Evolutionary conservation across 106 monocot species (phyloP).

Genomic region (Phalaenopsis equestris): DNA sequence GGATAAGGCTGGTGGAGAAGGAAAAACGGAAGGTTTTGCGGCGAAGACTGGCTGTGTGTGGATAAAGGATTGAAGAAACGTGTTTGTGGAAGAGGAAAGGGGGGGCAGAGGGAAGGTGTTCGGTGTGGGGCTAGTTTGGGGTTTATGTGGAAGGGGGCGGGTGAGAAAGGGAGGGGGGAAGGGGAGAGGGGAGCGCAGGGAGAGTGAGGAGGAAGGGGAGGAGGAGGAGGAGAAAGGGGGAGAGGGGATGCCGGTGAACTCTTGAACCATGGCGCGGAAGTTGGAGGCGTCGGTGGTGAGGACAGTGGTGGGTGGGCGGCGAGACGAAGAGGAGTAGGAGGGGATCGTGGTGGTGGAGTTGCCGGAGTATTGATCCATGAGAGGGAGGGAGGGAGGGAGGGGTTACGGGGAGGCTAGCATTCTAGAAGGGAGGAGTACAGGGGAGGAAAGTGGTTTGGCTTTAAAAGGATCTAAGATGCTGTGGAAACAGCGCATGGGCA

Average conservation of each 20-base stretch:
- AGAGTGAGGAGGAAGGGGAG: not conserved
- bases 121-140: not conserved
- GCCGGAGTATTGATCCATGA: constrained; percentile 3
- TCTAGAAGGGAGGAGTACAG: constrained; percentile 4
- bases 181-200: not conserved
- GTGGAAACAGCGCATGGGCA: not conserved
- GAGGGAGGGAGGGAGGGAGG: constrained; percentile 5
- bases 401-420: not conserved
- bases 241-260: constrained; percentile 46
- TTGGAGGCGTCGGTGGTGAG: constrained; percentile 86
- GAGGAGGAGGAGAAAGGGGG: not conserved
- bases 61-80: not conserved
- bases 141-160: constrained; percentile 48
- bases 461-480: not conserved
- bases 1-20: no score
- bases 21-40: not conserved
- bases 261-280: constrained; percentile 96
- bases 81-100: not conserved
- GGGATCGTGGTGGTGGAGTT: constrained; percentile 7
- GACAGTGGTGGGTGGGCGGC: constrained; percentile 62
- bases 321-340: not conserved
- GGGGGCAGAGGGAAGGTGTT: not conserved
- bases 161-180: constrained; percentile 30
- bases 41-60: not conserved
- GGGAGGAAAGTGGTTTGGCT: constrained; percentile 7